phyloP scores from a whole-genome alignment of 2,329 filamentous ascomycete genomes.

The Sclerotinia subarctica region DNA sequence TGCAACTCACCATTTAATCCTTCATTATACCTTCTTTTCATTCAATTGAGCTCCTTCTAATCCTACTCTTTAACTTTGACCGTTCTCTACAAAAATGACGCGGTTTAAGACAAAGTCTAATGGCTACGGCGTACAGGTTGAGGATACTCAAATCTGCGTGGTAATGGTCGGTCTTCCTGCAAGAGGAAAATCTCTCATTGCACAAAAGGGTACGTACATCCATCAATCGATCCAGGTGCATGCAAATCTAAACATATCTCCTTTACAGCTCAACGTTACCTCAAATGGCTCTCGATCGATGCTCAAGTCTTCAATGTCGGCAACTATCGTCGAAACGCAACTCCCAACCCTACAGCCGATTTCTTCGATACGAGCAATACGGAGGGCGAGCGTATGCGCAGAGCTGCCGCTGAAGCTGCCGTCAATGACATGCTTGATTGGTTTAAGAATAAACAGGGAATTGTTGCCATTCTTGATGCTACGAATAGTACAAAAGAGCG shows the following conservation, averaged over 20 bases:
- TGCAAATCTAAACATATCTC: neutral
- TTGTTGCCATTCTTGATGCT: slow-evolving; percentile 91
- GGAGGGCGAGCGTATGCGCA: slow-evolving; percentile 85
- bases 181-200: slow-evolving; percentile 94
- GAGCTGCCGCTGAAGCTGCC: slow-evolving; percentile 85
- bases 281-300: slow-evolving; percentile 93
- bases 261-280: slow-evolving; percentile 76
- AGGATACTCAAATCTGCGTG: slow-evolving; percentile 95
- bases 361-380: slow-evolving; percentile 92
- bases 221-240: neutral
- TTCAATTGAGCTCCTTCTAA: slow-evolving; percentile 9
- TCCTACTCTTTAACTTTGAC: neutral
- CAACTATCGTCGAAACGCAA: slow-evolving; percentile 85
- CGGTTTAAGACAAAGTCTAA: slow-evolving; percentile 45
- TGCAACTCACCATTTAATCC: neutral
- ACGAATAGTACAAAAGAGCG: slow-evolving; percentile 93
- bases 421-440: slow-evolving; percentile 91
- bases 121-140: slow-evolving; percentile 76
- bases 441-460: slow-evolving; percentile 74
- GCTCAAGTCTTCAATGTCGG: slow-evolving; percentile 97
- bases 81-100: slow-evolving; percentile 27
- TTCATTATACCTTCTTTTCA: neutral
- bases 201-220: slow-evolving; percentile 74
- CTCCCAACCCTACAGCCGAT: slow-evolving; percentile 84
- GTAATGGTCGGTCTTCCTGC: slow-evolving; percentile 98